phyloP scores from a whole-genome alignment of 1,284 basidiomycete genomes.

The Pholiota adiposa region DNA sequence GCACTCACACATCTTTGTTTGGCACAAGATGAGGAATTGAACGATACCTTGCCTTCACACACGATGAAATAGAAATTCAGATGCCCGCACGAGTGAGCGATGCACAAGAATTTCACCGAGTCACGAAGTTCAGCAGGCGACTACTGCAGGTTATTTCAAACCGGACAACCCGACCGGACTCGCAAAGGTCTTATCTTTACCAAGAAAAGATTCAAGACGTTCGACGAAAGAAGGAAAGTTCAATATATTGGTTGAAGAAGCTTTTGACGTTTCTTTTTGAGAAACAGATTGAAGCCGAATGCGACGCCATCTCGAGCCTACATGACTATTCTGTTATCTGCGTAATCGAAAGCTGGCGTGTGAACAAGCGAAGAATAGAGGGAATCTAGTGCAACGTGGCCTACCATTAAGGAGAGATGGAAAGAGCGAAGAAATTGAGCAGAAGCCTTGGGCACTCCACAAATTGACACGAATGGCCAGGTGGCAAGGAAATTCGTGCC shows the following conservation, averaged over 20 bases:
- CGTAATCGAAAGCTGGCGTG: background rate
- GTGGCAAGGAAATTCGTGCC: background rate
- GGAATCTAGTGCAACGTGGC: background rate
- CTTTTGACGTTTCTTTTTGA: background rate
- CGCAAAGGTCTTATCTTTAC: background rate
- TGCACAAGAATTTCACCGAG: slow-evolving; percentile 11
- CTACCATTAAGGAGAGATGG: background rate
- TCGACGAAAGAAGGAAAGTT: background rate
- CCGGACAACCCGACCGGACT: background rate
- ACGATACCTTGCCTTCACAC: background rate
- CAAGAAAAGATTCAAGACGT: background rate
- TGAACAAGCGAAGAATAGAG: background rate
- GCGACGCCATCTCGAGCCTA: too few relatives aligned
- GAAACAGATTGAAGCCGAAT: background rate
- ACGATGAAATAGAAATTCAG: too few relatives aligned
- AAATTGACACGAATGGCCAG: background rate
- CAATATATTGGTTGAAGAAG: background rate
- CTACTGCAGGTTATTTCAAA: background rate
- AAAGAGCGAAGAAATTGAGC: background rate
- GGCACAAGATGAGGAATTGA: slow-evolving; percentile 1
- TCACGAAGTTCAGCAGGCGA: slow-evolving; percentile 14
- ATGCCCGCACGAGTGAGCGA: too few relatives aligned
- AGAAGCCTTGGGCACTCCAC: background rate
- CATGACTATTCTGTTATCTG: background rate
- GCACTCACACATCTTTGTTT: background rate